phyloP scores from a whole-genome alignment of 768 basidiomycete species.

The Trametes coccinea region DNA sequence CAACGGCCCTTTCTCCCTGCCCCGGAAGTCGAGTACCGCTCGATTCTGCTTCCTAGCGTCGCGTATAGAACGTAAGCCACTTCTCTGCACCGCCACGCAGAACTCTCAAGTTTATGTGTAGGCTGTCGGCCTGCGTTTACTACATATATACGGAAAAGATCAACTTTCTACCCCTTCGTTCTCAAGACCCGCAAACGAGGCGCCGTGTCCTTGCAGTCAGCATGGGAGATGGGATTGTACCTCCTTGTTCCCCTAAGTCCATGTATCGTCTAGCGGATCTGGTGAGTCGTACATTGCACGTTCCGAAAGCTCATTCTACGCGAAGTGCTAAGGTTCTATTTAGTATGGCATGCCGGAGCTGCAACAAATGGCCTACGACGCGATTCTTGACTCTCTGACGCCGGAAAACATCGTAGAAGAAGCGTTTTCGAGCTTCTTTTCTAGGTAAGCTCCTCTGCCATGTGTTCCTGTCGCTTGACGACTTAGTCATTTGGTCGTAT shows the following conservation, averaged over 20 bases:
- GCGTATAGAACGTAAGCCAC: conserved; percentile 23
- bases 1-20: not conserved
- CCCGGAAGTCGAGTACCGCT: not conserved
- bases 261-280: conserved; percentile 26
- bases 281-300: not conserved
- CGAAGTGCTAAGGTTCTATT: not conserved
- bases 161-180: conserved; percentile 35
- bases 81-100: no score
- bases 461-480: not conserved
- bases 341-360: conserved; percentile 24
- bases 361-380: conserved; percentile 16
- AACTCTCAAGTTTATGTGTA: conserved; percentile 21
- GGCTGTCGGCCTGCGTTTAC: conserved; percentile 40
- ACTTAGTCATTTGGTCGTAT: not conserved
- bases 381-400: conserved; percentile 11
- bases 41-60: conserved; percentile 20
- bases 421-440: conserved; percentile 27
- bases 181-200: conserved; percentile 11
- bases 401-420: conserved; percentile 28
- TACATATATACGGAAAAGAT: conserved; percentile 40
- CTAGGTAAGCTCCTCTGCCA: conserved; percentile 14
- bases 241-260: conserved; percentile 15
- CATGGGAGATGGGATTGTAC: not conserved
- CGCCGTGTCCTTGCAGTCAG: not conserved
- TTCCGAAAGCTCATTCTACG: not conserved